A percentile compares a stretch with the other conserved stretches of the same genome.
These are phyloP conservation scores for Takashimella tepidaria DNA, from an alignment of 1,284 basidiomycete species.

Conservation along the genomic window DNA sequence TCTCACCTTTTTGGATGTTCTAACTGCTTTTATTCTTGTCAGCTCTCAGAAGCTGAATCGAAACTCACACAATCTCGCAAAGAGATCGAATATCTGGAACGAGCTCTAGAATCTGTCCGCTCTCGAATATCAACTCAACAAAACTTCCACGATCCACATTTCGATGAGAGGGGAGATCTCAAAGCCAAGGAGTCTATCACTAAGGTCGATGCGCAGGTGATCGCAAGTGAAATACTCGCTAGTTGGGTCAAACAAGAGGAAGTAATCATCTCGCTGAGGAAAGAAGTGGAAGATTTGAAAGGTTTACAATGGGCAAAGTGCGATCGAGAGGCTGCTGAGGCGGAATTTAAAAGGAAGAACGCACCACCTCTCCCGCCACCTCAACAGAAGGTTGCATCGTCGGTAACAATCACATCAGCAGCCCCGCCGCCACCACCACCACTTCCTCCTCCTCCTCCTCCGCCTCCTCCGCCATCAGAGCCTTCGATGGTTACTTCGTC, in stretches of 20 bases:
- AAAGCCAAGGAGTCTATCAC: constrained; percentile 34
- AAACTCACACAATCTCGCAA: constrained; percentile 59
- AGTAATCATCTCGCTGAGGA: constrained; percentile 56
- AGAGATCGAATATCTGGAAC: constrained; percentile 69
- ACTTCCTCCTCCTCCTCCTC: constrained; percentile 37
- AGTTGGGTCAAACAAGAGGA: constrained; percentile 65
- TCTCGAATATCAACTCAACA: constrained; percentile 60
- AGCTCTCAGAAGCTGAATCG: constrained; percentile 59
- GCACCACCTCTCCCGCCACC: constrained; percentile 9
- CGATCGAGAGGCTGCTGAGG: constrained; percentile 14
- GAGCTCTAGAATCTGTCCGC: constrained; percentile 77
- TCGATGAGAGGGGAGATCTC: constrained; percentile 26
- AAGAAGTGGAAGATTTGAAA: constrained; percentile 49
- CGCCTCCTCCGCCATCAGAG: constrained; percentile 13
- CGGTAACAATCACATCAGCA: constrained; percentile 39
- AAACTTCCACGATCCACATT: constrained; percentile 46
- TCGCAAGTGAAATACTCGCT: constrained; percentile 66
- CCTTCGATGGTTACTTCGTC: too few species aligned
- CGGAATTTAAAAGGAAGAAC: constrained; percentile 13
- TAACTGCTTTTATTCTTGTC: constrained; percentile 1
- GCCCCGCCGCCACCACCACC: constrained; percentile 55
- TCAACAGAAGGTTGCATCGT: constrained; percentile 12
- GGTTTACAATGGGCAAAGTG: constrained; percentile 1
- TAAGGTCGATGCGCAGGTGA: constrained; percentile 61
- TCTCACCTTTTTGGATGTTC: too few species aligned